These are phyloP conservation scores for Cladorrhinum sp. DNA, from an alignment of 2,329 filamentous ascomycete species.

Conservation along the genomic window DNA sequence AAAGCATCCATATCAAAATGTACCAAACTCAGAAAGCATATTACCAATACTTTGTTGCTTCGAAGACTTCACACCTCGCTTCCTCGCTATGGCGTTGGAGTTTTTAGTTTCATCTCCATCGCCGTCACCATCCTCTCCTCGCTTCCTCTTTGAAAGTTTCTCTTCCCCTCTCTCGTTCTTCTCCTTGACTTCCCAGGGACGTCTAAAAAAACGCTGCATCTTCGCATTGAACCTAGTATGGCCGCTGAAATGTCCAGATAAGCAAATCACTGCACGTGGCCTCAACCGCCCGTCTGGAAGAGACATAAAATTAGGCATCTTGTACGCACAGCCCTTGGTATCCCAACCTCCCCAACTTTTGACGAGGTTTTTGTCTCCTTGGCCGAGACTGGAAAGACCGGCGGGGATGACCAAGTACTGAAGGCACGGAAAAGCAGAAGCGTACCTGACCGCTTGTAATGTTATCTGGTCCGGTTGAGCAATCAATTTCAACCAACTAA, in stretches of 20 bases:
- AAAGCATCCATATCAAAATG: no score
- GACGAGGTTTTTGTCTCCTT: not conserved
- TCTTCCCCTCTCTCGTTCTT: no score
- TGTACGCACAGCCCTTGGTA: no score
- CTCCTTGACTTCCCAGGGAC: not conserved
- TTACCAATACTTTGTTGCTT: not conserved
- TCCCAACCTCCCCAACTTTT: not conserved
- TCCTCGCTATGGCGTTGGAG: not conserved
- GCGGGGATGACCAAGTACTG: not conserved
- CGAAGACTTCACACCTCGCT: not conserved
- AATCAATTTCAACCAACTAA: not conserved
- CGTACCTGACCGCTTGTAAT: not conserved
- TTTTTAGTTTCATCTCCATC: not conserved
- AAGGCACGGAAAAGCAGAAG: not conserved
- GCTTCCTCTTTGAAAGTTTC: not conserved
- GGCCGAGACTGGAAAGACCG: not conserved
- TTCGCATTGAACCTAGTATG: no score
- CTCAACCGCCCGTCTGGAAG: no score
- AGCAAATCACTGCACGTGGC: no score
- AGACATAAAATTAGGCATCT: no score
- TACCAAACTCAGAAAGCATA: not conserved
- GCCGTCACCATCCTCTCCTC: not conserved
- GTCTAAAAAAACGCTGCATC: not conserved
- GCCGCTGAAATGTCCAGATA: no score
- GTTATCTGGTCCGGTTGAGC: not conserved